phyloP scores from a whole-genome alignment of 2,329 filamentous ascomycete species.

The Beauveria sp. region DNA sequence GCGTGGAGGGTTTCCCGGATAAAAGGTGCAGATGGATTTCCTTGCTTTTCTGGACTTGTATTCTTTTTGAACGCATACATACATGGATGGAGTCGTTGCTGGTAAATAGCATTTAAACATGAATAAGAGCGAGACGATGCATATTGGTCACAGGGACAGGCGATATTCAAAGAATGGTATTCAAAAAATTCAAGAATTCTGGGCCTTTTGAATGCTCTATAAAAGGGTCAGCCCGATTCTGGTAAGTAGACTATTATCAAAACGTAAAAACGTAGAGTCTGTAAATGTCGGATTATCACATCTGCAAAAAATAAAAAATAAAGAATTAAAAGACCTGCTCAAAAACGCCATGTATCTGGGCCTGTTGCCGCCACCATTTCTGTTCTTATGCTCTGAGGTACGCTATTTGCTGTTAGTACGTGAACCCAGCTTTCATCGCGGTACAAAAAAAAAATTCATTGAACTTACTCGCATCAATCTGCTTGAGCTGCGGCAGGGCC shows the following conservation, averaged over 20 bases:
- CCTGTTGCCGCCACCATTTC: neutral
- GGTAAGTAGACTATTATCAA: neutral
- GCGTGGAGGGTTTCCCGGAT: constrained; percentile 32
- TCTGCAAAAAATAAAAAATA: neutral
- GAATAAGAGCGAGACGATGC: neutral
- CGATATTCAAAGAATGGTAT: neutral
- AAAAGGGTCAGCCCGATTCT: neutral
- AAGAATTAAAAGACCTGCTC: neutral
- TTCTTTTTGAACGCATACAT: neutral
- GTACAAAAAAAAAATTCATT: too few relatives aligned
- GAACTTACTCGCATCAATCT: constrained; percentile 96
- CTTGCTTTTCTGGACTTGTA: neutral
- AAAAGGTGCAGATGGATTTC: neutral
- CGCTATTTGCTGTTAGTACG: neutral
- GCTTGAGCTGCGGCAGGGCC: constrained; percentile 76
- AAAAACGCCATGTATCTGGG: neutral
- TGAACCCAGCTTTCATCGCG: too few relatives aligned
- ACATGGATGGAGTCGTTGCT: neutral
- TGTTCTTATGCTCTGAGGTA: constrained; percentile 6
- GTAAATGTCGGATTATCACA: neutral
- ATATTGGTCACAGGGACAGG: neutral
- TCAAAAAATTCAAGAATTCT: neutral
- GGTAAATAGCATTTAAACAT: neutral
- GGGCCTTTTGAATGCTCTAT: neutral
- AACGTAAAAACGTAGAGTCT: neutral